Evolutionary conservation across 768 basidiomycete genomes (phyloP), one percentile per base, ranked within the genome.

Genomic region (Pleurotus djamor): DNA sequence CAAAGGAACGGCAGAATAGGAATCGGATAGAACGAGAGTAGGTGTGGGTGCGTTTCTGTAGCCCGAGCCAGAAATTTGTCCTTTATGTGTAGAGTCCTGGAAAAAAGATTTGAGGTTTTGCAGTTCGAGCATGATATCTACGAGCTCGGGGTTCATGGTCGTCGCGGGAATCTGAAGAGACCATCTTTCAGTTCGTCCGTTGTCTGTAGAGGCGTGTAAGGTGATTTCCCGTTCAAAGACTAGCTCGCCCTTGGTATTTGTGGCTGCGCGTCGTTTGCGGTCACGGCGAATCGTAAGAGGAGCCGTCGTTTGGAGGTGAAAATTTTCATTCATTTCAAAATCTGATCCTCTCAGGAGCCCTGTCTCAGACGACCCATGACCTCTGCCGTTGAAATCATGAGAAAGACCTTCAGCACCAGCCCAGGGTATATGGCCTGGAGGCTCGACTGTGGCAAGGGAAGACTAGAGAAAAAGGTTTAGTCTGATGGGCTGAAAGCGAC

Each of bases 401-500:
- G 65, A 50, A 49, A 37, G 44, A 21, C 66, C 65, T 44, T 63
- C 63, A 7, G 66, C 57, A 21, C 61, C 69, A 45, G 64, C 69
- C 78, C 78, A 79, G 16, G 78, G 77, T 44, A 68, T 67, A 60
- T 78, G 77, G n/a, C 73, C 76, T 36, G 77, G 73, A 28, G 73
- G 68, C 12, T 70, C 69, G 41, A 63, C 65, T 35, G 60, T 64
- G 21, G 63, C 58, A 28, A 73, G 69, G 55, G 63, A 68, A 64
- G 72, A 64, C 71, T 73, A 16, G 13, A 10, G 37, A 44, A 35
- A 56, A 33, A 60, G 58, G 57, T 37, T 49, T 45, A 45, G 37
- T 28, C n/a, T 4, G 54, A n/a, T n/a, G 58, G n/a, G 21, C 10
- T 13, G 43, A 8, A 16, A 35, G 35, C 4, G 16, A 33, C 50